Evolutionary conservation across 768 basidiomycete genomes (phyloP).

Genomic region (Boletus reticuloceps): DNA sequence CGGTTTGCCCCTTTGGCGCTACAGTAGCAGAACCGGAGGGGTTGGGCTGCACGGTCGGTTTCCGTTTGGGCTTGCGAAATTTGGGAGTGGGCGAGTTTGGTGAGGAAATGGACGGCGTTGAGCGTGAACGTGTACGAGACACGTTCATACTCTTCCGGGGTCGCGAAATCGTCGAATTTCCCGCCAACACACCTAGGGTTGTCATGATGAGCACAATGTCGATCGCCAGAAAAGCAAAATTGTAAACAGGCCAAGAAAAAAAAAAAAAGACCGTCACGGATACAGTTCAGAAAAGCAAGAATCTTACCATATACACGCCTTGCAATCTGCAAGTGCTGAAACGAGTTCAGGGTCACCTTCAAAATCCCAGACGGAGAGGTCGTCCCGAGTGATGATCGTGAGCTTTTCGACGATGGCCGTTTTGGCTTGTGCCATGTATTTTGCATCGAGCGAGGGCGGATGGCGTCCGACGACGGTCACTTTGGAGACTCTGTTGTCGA

Average conservation of each 20-base stretch:
- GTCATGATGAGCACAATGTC: not conserved
- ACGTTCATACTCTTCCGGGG: conserved; percentile 25
- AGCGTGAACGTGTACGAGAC: conserved; percentile 25
- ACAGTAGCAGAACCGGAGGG: conserved; percentile 28
- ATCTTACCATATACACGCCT: conserved; percentile 25
- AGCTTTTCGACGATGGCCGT: conserved; percentile 19
- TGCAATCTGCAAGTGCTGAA: conserved; percentile 21
- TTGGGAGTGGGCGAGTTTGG: conserved; percentile 15
- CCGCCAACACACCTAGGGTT: conserved; percentile 24
- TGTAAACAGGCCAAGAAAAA: too few relatives aligned
- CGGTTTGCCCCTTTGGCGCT: conserved; percentile 24
- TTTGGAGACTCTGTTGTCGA: conserved; percentile 22
- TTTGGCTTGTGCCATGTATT: conserved; percentile 10
- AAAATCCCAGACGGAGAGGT: conserved; percentile 26
- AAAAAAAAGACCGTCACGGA: too few relatives aligned
- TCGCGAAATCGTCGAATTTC: conserved; percentile 18
- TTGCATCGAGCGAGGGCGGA: conserved; percentile 22
- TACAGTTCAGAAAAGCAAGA: not conserved
- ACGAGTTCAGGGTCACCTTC: conserved; percentile 23
- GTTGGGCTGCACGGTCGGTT: not conserved
- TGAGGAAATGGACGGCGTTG: conserved; percentile 22
- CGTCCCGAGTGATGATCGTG: conserved; percentile 21
- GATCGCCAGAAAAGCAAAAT: not conserved
- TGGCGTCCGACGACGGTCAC: conserved; percentile 23
- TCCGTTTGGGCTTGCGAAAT: not conserved